Percentiles rank a stretch among this genome's conserved stretches.
Evolutionary conservation across 148 eudicot species (phyloP).

Genomic region (Mesembryanthemum crystallinum): DNA sequence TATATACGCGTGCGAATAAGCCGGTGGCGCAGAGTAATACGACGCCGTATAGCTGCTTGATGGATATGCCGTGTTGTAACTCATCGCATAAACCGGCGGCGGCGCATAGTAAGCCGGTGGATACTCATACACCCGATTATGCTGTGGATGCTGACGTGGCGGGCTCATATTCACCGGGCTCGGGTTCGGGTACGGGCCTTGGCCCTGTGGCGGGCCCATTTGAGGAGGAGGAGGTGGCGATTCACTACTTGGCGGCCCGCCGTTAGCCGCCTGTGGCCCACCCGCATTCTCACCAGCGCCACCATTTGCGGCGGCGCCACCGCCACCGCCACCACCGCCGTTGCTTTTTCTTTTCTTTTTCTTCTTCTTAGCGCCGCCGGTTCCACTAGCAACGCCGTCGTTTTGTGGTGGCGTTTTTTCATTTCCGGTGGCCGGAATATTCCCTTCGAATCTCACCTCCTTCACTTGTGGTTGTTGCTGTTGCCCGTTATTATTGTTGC

Average conservation of each 20-base stretch:
- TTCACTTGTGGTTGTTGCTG: slow-evolving; percentile 15
- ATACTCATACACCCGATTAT: slow-evolving; percentile 33
- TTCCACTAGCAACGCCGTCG: slow-evolving; percentile 26
- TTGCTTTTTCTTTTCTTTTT: slow-evolving; percentile 43
- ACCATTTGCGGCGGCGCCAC: neutral
- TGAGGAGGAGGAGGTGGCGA: slow-evolving; percentile 25
- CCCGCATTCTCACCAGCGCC: slow-evolving; percentile 13
- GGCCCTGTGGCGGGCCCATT: slow-evolving; percentile 28
- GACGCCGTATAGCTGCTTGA: slow-evolving; percentile 52
- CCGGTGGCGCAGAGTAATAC: slow-evolving; percentile 52
- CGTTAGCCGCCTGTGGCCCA: slow-evolving; percentile 8
- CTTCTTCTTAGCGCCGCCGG: slow-evolving; percentile 36
- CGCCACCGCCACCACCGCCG: slow-evolving; percentile 6
- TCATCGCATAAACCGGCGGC: slow-evolving; percentile 40
- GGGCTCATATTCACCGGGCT: slow-evolving; percentile 29
- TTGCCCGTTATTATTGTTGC: neutral
- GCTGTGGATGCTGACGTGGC: slow-evolving; percentile 35
- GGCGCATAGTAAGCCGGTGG: slow-evolving; percentile 41
- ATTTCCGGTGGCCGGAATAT: slow-evolving; percentile 11
- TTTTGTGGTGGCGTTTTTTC: slow-evolving; percentile 14
- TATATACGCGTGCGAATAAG: slow-evolving; percentile 41
- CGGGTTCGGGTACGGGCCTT: neutral
- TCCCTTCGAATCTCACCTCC: slow-evolving; percentile 22
- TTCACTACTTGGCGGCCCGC: slow-evolving; percentile 27
- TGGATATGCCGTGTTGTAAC: slow-evolving; percentile 72